phyloP scores from a whole-genome alignment of 2,329 filamentous ascomycete species.

The Alternaria metachromatica region DNA sequence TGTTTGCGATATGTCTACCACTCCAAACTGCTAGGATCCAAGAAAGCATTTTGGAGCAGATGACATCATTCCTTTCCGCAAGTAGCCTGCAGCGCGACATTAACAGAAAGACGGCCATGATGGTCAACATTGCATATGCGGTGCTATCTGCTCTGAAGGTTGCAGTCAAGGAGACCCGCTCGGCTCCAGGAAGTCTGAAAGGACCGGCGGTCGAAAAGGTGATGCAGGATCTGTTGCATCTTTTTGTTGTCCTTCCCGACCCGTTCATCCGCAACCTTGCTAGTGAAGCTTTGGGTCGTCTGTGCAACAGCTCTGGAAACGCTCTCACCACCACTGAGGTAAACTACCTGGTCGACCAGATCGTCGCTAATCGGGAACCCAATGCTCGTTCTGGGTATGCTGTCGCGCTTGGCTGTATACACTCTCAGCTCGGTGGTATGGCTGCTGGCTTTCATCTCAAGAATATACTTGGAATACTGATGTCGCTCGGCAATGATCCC shows the following conservation, averaged over 20 bases:
- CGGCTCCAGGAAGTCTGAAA: slow-evolving; percentile 74
- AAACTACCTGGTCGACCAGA: slow-evolving; percentile 90
- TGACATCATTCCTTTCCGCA: slow-evolving; percentile 86
- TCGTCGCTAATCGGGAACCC: slow-evolving; percentile 91
- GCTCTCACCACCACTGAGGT: slow-evolving; percentile 88
- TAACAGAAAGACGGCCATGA: slow-evolving; percentile 87
- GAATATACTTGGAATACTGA: slow-evolving; percentile 96
- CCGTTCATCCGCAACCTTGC: slow-evolving; percentile 85
- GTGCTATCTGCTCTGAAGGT: slow-evolving; percentile 83
- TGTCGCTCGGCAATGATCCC: slow-evolving; percentile 94
- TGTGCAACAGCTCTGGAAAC: slow-evolving; percentile 86
- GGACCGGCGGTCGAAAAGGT: slow-evolving; percentile 78
- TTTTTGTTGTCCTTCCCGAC: slow-evolving; percentile 82
- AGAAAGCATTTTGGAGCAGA: slow-evolving; percentile 93
- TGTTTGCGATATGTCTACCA: slow-evolving; percentile 91
- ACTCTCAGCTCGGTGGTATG: slow-evolving; percentile 96
- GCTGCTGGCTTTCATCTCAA: slow-evolving; percentile 95
- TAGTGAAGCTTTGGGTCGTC: slow-evolving; percentile 81
- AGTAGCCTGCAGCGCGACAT: slow-evolving; percentile 81
- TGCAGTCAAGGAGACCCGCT: slow-evolving; percentile 78
- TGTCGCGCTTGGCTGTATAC: slow-evolving; percentile 89
- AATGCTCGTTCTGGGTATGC: slow-evolving; percentile 93
- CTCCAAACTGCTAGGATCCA: slow-evolving; percentile 90
- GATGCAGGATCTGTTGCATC: slow-evolving; percentile 73
- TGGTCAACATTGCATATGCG: slow-evolving; percentile 85